These are phyloP conservation scores for Pythium phragmiticola DNA, from an alignment of 352 stramenopile species.

Conservation along the genomic window DNA sequence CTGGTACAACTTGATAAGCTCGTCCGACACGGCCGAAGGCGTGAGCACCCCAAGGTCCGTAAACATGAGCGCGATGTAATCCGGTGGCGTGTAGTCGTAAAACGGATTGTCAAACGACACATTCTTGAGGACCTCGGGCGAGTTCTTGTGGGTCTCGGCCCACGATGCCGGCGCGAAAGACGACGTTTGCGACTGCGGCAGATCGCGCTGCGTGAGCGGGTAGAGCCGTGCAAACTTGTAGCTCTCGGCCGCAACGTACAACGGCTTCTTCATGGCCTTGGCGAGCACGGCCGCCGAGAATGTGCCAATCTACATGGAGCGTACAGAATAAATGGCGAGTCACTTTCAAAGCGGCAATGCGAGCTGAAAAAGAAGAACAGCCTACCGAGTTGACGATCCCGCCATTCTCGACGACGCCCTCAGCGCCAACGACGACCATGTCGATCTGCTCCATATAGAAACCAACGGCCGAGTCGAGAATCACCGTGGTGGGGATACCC, in stretches of 20 bases:
- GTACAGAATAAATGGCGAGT: background rate
- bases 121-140: slow-evolving; percentile 36
- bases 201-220: slow-evolving; percentile 95
- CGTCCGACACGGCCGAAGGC: slow-evolving; percentile 96
- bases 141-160: slow-evolving; percentile 21
- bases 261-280: slow-evolving; percentile 94
- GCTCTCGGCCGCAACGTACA: slow-evolving; percentile 98
- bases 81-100: slow-evolving; percentile 96
- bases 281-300: slow-evolving; percentile 94
- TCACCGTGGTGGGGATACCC: slow-evolving; percentile 94
- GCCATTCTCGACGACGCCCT: slow-evolving; percentile 97
- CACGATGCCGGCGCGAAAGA: slow-evolving; percentile 28
- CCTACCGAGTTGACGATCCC: slow-evolving; percentile 96
- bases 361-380: background rate
- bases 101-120: slow-evolving; percentile 88
- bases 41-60: slow-evolving; percentile 98
- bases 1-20: slow-evolving; percentile 98
- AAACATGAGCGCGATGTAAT: slow-evolving; percentile 98
- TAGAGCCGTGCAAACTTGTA: slow-evolving; percentile 99
- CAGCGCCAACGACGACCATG: slow-evolving; percentile 95
- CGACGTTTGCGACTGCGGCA: slow-evolving; percentile 79
- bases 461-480: slow-evolving; percentile 94
- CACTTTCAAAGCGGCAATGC: background rate
- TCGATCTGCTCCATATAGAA: slow-evolving; percentile 97
- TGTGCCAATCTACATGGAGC: slow-evolving; percentile 87